Percentiles rank a stretch among this genome's conserved stretches.
Conservation (phyloP, 2,329 filamentous ascomycete genomes). For the Erysiphe neolycopersici region DNA sequence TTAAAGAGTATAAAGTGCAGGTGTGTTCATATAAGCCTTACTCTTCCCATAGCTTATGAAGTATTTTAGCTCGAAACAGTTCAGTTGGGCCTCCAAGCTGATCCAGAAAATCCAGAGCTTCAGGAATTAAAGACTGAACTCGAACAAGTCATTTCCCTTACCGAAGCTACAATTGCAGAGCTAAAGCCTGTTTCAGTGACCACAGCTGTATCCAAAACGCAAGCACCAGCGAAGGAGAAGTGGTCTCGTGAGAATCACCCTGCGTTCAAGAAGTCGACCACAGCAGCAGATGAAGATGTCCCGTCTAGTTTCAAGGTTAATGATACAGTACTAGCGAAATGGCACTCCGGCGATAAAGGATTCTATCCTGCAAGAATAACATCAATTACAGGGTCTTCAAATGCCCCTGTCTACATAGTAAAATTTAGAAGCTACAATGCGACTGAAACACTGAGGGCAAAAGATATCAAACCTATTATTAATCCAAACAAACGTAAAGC, state of each 20-base stretch:
- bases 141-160: constrained; percentile 51
- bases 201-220: constrained; percentile 16
- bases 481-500: constrained; percentile 61
- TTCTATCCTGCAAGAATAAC: constrained; percentile 89
- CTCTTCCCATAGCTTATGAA: constrained; percentile 2
- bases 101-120: constrained; percentile 57
- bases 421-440: constrained; percentile 82
- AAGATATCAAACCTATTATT: constrained; percentile 58
- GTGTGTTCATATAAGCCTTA: constrained; percentile 13
- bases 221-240: constrained; percentile 36
- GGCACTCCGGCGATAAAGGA: constrained; percentile 63
- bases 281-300: constrained; percentile 22
- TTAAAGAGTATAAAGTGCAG: constrained; percentile 33
- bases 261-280: constrained; percentile 35
- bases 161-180: constrained; percentile 59
- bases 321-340: constrained; percentile 73
- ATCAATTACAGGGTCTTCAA: constrained; percentile 77
- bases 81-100: constrained; percentile 46
- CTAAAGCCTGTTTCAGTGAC: constrained; percentile 30
- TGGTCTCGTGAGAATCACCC: constrained; percentile 63
- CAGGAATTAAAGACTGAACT: constrained; percentile 55
- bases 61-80: constrained; percentile 45
- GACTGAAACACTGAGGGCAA: constrained; percentile 54
- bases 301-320: constrained; percentile 52
- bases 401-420: constrained; percentile 75